Percentiles rank a stretch among this genome's conserved stretches.
These are phyloP conservation scores for Leccinellum rugosiceps DNA, from an alignment of 768 basidiomycete species.

Conservation along the genomic window DNA sequence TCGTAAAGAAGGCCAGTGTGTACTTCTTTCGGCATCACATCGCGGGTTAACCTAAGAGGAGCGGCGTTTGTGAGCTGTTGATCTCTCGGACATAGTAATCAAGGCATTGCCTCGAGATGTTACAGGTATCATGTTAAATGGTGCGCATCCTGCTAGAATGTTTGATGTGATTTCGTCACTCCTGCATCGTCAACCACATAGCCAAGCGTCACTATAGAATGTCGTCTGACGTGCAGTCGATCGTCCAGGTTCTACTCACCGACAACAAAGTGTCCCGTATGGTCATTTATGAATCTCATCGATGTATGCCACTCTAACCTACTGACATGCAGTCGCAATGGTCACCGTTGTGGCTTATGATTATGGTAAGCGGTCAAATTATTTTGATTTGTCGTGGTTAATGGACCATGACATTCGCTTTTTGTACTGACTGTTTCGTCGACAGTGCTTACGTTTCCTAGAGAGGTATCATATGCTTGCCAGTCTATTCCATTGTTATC, in stretches of 20 bases:
- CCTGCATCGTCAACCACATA: neutral
- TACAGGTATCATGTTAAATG: neutral
- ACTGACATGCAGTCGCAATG: neutral
- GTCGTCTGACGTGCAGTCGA: neutral
- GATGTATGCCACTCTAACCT: neutral
- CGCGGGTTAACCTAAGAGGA: neutral
- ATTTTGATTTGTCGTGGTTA: neutral
- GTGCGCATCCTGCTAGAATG: neutral
- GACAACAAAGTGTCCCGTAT: neutral
- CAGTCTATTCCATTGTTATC: neutral
- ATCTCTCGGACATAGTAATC: neutral
- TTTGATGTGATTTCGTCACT: neutral
- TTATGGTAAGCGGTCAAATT: neutral
- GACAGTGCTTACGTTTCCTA: neutral
- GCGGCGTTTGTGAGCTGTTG: neutral
- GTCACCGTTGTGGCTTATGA: neutral
- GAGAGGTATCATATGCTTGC: neutral
- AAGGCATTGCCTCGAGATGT: neutral
- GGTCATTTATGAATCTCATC: neutral
- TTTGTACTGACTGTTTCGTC: neutral
- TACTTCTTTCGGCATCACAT: neutral
- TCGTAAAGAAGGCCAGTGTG: neutral
- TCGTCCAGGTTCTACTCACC: neutral
- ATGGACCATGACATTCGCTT: neutral
- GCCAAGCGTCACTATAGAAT: neutral